Conservation (phyloP, 2,329 filamentous ascomycete genomes). For the Claviceps cyperi region DNA sequence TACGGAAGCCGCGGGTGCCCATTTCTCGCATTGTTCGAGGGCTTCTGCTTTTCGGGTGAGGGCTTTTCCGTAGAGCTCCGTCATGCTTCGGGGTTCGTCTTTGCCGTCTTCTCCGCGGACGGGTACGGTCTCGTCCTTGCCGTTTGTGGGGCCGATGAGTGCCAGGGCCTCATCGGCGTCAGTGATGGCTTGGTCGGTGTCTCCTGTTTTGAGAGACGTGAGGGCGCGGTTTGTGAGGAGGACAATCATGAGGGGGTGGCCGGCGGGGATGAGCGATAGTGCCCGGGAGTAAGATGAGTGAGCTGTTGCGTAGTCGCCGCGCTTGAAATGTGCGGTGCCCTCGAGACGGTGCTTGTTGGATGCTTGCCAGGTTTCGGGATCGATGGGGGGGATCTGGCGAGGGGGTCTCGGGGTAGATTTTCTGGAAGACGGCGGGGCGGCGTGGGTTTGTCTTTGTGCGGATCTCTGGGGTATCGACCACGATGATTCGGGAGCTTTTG, state of each 20-base stretch:
- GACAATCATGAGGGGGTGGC: slow-evolving; percentile 76
- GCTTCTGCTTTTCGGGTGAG: slow-evolving; percentile 91
- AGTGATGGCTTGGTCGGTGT: slow-evolving; percentile 71
- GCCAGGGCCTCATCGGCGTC: slow-evolving; percentile 71
- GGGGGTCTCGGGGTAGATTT: slow-evolving; percentile 32
- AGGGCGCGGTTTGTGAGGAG: slow-evolving; percentile 83
- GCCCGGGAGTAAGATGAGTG: slow-evolving; percentile 72
- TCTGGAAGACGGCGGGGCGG: slow-evolving; percentile 20
- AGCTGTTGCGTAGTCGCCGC: slow-evolving; percentile 79
- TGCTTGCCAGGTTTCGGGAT: slow-evolving; percentile 52
- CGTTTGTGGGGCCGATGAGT: slow-evolving; percentile 66
- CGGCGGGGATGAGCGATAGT: slow-evolving; percentile 55
- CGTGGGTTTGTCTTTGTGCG: slow-evolving; percentile 14
- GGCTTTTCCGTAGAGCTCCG: slow-evolving; percentile 84
- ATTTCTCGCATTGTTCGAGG: slow-evolving; percentile 88
- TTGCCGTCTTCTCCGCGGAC: slow-evolving; percentile 42
- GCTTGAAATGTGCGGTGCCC: slow-evolving; percentile 82
- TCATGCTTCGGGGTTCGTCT: slow-evolving; percentile 67
- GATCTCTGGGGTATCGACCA: slow-evolving; percentile 23
- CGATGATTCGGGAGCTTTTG: slow-evolving; percentile 21
- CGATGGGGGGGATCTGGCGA: slow-evolving; percentile 51
- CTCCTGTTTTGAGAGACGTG: slow-evolving; percentile 80
- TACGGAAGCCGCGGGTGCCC: slow-evolving; percentile 64
- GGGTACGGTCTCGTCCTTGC: slow-evolving; percentile 66
- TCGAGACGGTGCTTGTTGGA: slow-evolving; percentile 67